These are phyloP conservation scores for Striga hermonthica DNA, from an alignment of 305 asterid genomes.

Conservation along the genomic window DNA sequence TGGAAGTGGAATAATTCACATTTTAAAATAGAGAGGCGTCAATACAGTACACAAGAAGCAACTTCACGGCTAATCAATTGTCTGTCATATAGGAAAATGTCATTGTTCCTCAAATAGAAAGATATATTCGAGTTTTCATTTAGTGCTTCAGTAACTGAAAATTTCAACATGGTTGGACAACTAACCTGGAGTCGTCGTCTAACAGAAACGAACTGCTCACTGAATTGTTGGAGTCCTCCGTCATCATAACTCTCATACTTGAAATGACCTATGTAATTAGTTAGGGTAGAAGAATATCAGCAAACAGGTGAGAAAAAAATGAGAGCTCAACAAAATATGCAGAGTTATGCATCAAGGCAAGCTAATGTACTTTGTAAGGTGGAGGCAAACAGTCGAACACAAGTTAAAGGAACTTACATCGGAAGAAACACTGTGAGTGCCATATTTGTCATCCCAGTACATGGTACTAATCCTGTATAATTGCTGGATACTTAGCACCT, in stretches of 20 bases:
- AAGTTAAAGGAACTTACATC: constrained; percentile 53
- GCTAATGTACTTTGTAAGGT: background rate
- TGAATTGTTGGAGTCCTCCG: constrained; percentile 85
- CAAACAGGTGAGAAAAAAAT: background rate
- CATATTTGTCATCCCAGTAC: constrained; percentile 96
- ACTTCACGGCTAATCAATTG: no score
- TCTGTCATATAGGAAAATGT: no score
- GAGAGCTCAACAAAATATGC: constrained; percentile 3
- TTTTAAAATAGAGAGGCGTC: no score
- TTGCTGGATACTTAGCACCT: constrained; percentile 86
- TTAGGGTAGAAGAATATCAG: background rate
- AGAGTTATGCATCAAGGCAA: constrained; percentile 16
- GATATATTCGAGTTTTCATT: no score
- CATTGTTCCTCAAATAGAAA: no score
- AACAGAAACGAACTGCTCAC: constrained; percentile 93
- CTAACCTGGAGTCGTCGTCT: constrained; percentile 94
- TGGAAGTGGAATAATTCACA: no score
- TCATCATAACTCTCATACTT: constrained; percentile 82
- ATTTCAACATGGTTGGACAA: background rate
- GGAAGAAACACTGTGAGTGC: constrained; percentile 81
- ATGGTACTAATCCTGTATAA: constrained; percentile 82
- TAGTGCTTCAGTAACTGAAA: background rate
- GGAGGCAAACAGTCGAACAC: constrained; percentile 9
- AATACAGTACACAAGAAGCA: no score
- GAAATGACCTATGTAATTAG: constrained; percentile 59